Conservation (phyloP, 768 basidiomycete genomes). For the Mycena polygramma region DNA sequence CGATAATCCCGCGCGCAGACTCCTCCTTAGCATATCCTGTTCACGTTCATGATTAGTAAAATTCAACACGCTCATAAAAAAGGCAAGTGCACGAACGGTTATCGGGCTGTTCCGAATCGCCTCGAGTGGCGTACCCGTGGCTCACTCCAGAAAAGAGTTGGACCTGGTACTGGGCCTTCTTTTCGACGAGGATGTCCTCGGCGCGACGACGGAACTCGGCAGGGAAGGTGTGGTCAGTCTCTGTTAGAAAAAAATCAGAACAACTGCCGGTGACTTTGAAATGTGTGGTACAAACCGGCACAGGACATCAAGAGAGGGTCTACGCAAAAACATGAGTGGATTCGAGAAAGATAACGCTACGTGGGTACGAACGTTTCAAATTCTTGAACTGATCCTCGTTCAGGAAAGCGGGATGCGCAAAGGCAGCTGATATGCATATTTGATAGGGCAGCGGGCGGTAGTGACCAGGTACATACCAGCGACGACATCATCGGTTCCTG, state of each 20-base stretch:
- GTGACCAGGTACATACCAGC: constrained; percentile 53
- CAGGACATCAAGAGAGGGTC: constrained; percentile 69
- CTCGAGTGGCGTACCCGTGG: constrained; percentile 65
- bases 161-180: constrained; percentile 66
- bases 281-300: constrained; percentile 55
- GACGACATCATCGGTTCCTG: constrained; percentile 58
- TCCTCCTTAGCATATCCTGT: constrained; percentile 58
- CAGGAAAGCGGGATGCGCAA: constrained; percentile 68
- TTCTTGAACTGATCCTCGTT: constrained; percentile 62
- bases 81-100: constrained; percentile 19
- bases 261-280: no score
- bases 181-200: constrained; percentile 67
- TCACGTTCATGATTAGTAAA: no score
- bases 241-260: constrained; percentile 41
- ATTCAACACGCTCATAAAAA: no score
- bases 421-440: constrained; percentile 54
- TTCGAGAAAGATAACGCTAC: neutral
- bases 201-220: constrained; percentile 64
- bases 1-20: constrained; percentile 62
- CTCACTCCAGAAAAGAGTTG: constrained; percentile 67
- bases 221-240: constrained; percentile 68
- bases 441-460: neutral
- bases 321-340: constrained; percentile 37
- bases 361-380: constrained; percentile 55
- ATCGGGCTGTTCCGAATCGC: constrained; percentile 56